Evolutionary conservation across 352 stramenopile species (phyloP).

Genomic region (Phytophthora hybrid): DNA sequence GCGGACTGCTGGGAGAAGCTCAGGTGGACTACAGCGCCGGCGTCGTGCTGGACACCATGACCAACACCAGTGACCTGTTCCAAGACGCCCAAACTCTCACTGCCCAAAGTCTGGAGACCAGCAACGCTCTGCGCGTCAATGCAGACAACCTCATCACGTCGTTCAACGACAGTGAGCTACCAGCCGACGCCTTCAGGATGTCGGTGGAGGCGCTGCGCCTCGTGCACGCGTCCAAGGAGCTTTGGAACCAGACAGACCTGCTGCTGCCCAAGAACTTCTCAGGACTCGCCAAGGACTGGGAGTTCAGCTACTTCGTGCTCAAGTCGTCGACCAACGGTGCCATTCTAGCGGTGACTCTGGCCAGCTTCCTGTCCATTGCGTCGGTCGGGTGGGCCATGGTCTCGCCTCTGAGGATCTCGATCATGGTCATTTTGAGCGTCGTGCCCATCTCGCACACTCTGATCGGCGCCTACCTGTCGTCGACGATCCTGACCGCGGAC

Average conservation of each 20-base stretch:
- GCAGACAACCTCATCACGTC: constrained; percentile 70
- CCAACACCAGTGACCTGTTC: constrained; percentile 72
- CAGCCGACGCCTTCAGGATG: constrained; percentile 65
- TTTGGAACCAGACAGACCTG: constrained; percentile 56
- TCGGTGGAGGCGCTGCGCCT: constrained; percentile 70
- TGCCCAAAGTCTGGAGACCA: constrained; percentile 43
- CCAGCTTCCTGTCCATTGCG: constrained; percentile 83
- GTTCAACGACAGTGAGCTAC: constrained; percentile 80
- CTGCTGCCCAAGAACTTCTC: constrained; percentile 72
- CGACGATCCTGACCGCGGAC: constrained; percentile 83
- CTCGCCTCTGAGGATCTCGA: constrained; percentile 71
- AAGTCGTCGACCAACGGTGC: constrained; percentile 83
- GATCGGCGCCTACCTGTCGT: constrained; percentile 80
- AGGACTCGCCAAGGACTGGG: constrained; percentile 63
- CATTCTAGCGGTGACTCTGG: constrained; percentile 76
- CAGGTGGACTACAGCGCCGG: constrained; percentile 88
- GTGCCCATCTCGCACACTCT: constrained; percentile 84
- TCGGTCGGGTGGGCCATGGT: constrained; percentile 87
- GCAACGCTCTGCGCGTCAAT: constrained; percentile 48
- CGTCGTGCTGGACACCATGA: constrained; percentile 75
- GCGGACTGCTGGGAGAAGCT: constrained; percentile 75
- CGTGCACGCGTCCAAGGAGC: constrained; percentile 60
- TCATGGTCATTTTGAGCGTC: constrained; percentile 79
- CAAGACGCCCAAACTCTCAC: constrained; percentile 47
- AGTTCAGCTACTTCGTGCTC: constrained; percentile 83